phyloP scores from a whole-genome alignment of 306 rosid genomes.

The Acacia confusa region DNA sequence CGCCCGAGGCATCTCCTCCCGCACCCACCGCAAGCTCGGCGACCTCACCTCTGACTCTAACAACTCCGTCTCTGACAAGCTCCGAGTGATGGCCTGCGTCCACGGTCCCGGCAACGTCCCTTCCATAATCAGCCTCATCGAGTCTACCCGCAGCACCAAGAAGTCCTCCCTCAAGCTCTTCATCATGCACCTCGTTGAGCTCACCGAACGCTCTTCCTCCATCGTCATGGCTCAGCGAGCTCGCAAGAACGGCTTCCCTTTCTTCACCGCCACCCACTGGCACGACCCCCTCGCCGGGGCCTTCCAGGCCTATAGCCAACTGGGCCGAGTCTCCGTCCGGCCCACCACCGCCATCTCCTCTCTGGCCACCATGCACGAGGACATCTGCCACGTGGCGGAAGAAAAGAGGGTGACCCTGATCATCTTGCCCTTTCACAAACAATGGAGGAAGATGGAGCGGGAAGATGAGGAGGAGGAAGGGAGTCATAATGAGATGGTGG shows the following conservation, averaged over 20 bases:
- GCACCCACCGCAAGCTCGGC: background rate
- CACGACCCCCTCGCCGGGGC: constrained; percentile 52
- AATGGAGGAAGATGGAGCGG: constrained; percentile 44
- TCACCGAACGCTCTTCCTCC: background rate
- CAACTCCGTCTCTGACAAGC: constrained; percentile 25
- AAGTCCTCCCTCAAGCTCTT: background rate
- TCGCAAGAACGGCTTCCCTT: constrained; percentile 68
- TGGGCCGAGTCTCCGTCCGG: constrained; percentile 57
- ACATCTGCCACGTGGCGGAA: constrained; percentile 75
- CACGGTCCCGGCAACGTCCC: constrained; percentile 65
- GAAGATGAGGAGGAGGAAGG: background rate
- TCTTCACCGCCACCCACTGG: constrained; percentile 56
- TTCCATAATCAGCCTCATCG: constrained; percentile 54
- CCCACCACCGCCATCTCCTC: constrained; percentile 70
- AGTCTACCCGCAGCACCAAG: background rate
- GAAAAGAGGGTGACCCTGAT: constrained; percentile 70
- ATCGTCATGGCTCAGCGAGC: constrained; percentile 29
- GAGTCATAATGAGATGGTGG: constrained; percentile 20
- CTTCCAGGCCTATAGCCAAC: constrained; percentile 59
- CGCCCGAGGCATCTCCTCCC: constrained; percentile 38
- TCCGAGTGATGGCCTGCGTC: constrained; percentile 70
- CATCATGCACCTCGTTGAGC: constrained; percentile 1
- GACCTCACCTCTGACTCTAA: background rate
- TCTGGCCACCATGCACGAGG: constrained; percentile 73
- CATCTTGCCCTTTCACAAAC: constrained; percentile 69